Percentiles rank a stretch among this genome's conserved stretches.
Conservation (phyloP, 2,329 filamentous ascomycete genomes). For the Penicillium sp. region DNA sequence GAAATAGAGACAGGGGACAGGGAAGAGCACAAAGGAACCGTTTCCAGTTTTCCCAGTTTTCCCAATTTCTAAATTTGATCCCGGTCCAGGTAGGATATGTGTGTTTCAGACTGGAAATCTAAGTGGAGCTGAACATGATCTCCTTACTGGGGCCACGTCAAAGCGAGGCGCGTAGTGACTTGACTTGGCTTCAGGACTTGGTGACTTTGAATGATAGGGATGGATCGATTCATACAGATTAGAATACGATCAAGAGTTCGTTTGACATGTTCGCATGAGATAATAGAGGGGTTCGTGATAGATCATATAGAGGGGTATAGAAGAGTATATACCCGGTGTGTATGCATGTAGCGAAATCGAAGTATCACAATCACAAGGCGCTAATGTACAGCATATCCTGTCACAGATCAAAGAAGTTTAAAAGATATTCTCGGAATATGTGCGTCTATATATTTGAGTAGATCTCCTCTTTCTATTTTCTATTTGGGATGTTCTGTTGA, state of each 20-base stretch:
- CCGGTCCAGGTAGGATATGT: background rate
- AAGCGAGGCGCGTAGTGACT: slow-evolving; percentile 2
- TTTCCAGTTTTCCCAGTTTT: background rate
- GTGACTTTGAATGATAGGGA: background rate
- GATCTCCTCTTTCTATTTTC: background rate
- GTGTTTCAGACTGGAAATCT: slow-evolving; percentile 2
- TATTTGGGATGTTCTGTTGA: background rate
- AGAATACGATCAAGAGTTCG: background rate
- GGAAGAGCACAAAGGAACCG: background rate
- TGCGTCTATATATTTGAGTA: background rate
- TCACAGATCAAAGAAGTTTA: background rate
- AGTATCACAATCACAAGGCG: slow-evolving; percentile 13
- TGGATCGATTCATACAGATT: background rate
- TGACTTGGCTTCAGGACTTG: background rate
- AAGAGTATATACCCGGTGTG: background rate
- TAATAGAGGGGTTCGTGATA: slow-evolving; percentile 20
- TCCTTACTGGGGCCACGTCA: slow-evolving; percentile 1
- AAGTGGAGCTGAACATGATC: slow-evolving; percentile 1
- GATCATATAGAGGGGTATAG: slow-evolving; percentile 13
- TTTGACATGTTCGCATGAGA: background rate
- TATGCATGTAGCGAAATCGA: slow-evolving; percentile 12
- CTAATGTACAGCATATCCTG: slow-evolving; percentile 11
- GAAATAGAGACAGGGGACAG: background rate
- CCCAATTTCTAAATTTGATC: background rate
- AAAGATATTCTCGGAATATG: background rate